Base-by-base conservation (phyloP, 1,284 basidiomycete genomes). In the Golubevia sp. region DNA sequence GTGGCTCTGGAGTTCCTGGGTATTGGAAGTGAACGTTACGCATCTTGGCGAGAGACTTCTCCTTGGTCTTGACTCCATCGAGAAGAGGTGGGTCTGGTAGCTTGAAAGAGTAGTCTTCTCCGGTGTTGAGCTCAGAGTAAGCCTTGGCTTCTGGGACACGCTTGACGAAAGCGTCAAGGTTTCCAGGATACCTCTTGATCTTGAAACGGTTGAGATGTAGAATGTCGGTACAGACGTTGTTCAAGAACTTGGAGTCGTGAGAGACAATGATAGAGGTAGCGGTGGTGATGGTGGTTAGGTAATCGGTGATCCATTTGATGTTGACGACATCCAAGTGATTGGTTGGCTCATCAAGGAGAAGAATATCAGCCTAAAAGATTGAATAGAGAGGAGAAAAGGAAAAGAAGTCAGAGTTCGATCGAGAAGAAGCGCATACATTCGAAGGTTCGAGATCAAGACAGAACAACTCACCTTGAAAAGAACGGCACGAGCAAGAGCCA, bases 31-130 rank as follows among this genome's bases (percentile, higher is more conserved):
- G 48, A 58, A 83, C 77, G 67, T 83, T 70, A 53, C 75, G 67
- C 80, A 83, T 83, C 80, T 83, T 83, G 67, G 76, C 69, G n/a
- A 83, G 74, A 67, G 80, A 83, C 79, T 83, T 83, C 66, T 83
- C 80, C 75, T 82, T 82, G 66, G 80, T 83, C 79, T 83, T 83
- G 69, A 83, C 80, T 77, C 80, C 80, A 64, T 83, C 80, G 18
- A 83, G 75, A 58, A 83, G 73, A 54, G 80, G 80, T 15, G 80
- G 80, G 76, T 83, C 73, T 63, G 80, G 80, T n/a, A 83, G 74
- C 73, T 82, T 82, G 80, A 83, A 83, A 51, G 70, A 73, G 75
- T 83, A 76, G 74, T 83, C 80, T 70, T 83, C 80, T 59, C 79
- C 80, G 15, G 79, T 68, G 74, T 70, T 75, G 64, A 83, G 74